These are phyloP conservation scores for Calocybe gangraenosa DNA, from an alignment of 768 basidiomycete species.

Conservation along the genomic window DNA sequence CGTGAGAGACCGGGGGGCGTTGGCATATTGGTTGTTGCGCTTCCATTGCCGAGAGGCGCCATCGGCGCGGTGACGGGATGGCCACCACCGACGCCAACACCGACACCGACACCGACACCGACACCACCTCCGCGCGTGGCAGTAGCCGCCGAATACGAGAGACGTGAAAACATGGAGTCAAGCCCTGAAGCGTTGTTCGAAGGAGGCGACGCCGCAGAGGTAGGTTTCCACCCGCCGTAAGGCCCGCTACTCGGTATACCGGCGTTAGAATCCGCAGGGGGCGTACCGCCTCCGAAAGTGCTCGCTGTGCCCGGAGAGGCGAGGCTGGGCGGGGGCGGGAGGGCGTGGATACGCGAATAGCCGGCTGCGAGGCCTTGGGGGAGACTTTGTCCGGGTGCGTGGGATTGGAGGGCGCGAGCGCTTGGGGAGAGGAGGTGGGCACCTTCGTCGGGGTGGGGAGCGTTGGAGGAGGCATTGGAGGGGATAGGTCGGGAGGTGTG, in stretches of 20 bases:
- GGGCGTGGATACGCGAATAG: slow-evolving; percentile 83
- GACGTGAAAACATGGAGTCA: slow-evolving; percentile 52
- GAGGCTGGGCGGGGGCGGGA: slow-evolving; percentile 37
- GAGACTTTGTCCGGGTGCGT: slow-evolving; percentile 87
- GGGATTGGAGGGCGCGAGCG: slow-evolving; percentile 76
- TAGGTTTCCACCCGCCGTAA: slow-evolving; percentile 22
- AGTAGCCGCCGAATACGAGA: slow-evolving; percentile 50
- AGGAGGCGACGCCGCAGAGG: slow-evolving; percentile 15
- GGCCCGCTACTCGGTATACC: slow-evolving; percentile 22
- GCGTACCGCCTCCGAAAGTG: slow-evolving; percentile 14
- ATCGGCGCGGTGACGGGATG: slow-evolving; percentile 10
- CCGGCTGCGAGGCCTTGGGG: slow-evolving; percentile 92
- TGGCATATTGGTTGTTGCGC: slow-evolving; percentile 16
- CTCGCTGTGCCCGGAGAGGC: slow-evolving; percentile 29
- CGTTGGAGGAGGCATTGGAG: slow-evolving; percentile 15
- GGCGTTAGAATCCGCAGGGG: slow-evolving; percentile 1
- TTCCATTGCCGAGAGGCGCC: background rate
- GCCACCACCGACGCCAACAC: too few relatives aligned
- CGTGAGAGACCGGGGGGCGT: slow-evolving; percentile 34
- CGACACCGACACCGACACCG: too few relatives aligned
- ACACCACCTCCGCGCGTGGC: slow-evolving; percentile 5
- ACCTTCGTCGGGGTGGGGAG: slow-evolving; percentile 13
- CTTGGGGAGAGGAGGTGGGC: slow-evolving; percentile 55
- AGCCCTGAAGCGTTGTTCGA: slow-evolving; percentile 19
- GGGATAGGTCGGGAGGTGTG: slow-evolving; percentile 28